A percentile compares a stretch with the other conserved stretches of the same genome.
Conservation (phyloP, 192 early-diverging fungal species). For the Backusella parvicylindrica region DNA sequence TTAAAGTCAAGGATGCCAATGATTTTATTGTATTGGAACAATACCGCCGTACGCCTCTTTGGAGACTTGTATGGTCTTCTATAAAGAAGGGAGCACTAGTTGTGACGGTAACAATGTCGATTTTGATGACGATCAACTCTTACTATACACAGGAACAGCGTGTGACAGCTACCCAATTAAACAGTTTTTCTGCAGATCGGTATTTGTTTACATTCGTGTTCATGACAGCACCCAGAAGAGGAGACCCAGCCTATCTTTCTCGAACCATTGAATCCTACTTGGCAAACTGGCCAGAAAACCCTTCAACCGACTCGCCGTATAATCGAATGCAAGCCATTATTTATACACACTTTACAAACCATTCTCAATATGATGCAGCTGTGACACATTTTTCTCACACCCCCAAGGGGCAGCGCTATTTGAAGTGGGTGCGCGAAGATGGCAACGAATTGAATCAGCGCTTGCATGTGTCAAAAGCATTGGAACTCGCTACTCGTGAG, state of each 20-base stretch:
- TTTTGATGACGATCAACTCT: slow-evolving; percentile 34
- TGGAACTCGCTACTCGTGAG: slow-evolving; percentile 28
- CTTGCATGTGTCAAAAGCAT: slow-evolving; percentile 43
- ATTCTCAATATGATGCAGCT: slow-evolving; percentile 40
- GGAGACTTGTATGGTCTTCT: slow-evolving; percentile 28
- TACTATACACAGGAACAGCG: slow-evolving; percentile 27
- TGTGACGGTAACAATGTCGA: slow-evolving; percentile 17
- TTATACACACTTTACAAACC: slow-evolving; percentile 52
- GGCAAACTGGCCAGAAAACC: slow-evolving; percentile 36
- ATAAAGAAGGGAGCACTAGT: slow-evolving; percentile 16
- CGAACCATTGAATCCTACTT: slow-evolving; percentile 46
- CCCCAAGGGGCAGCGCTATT: slow-evolving; percentile 42
- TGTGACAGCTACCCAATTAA: slow-evolving; percentile 13
- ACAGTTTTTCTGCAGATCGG: slow-evolving; percentile 29
- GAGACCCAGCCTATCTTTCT: slow-evolving; percentile 41
- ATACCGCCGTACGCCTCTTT: slow-evolving; percentile 25
- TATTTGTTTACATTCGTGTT: slow-evolving; percentile 44
- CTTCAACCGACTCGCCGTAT: slow-evolving; percentile 39
- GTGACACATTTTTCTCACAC: slow-evolving; percentile 29
- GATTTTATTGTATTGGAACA: slow-evolving; percentile 5
- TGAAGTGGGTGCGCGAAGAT: slow-evolving; percentile 44
- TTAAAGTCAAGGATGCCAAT: background rate
- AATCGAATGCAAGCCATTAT: slow-evolving; percentile 44
- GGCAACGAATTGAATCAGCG: slow-evolving; percentile 48
- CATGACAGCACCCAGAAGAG: slow-evolving; percentile 51